These are phyloP conservation scores for Camelina hispida DNA, from an alignment of 345 rosid species.

Conservation along the genomic window DNA sequence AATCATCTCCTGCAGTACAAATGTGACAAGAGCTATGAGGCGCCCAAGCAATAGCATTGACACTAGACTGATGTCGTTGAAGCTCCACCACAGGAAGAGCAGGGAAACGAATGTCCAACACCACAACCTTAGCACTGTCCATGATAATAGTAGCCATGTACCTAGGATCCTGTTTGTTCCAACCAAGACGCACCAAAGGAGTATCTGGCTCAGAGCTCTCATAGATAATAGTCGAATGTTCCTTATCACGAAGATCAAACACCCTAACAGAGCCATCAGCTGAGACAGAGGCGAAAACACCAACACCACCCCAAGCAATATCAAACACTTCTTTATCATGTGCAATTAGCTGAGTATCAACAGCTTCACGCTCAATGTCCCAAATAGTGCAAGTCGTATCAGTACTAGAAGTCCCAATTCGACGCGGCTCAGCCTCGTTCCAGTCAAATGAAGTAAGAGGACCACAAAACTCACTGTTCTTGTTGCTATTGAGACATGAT, in stretches of 20 bases:
- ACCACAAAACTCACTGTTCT: conserved; percentile 88
- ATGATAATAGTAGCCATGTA: conserved; percentile 96
- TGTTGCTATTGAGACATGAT: conserved; percentile 79
- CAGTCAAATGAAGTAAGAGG: conserved; percentile 96
- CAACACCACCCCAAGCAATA: conserved; percentile 97
- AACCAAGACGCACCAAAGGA: conserved; percentile 88
- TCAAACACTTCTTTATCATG: conserved; percentile 98
- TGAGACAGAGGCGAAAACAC: conserved; percentile 91
- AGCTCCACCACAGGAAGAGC: conserved; percentile 92
- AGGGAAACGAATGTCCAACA: conserved; percentile 89
- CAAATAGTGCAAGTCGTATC: conserved; percentile 97
- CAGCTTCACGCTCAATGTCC: conserved; percentile 86
- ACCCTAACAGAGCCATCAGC: conserved; percentile 94
- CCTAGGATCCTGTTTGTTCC: conserved; percentile 99
- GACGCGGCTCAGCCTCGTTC: conserved; percentile 95
- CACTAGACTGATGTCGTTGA: conserved; percentile 90
- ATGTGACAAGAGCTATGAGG: conserved; percentile 97
- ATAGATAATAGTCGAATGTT: conserved; percentile 89
- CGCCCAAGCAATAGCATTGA: conserved; percentile 98
- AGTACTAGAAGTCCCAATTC: conserved; percentile 89
- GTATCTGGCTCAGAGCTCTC: conserved; percentile 95
- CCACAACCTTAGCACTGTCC: conserved; percentile 95
- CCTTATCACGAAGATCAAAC: conserved; percentile 87
- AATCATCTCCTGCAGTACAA: conserved; percentile 96
- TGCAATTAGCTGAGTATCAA: conserved; percentile 94